Base-by-base conservation (phyloP, 75 land plant species). In the Picea sitchensis region DNA sequence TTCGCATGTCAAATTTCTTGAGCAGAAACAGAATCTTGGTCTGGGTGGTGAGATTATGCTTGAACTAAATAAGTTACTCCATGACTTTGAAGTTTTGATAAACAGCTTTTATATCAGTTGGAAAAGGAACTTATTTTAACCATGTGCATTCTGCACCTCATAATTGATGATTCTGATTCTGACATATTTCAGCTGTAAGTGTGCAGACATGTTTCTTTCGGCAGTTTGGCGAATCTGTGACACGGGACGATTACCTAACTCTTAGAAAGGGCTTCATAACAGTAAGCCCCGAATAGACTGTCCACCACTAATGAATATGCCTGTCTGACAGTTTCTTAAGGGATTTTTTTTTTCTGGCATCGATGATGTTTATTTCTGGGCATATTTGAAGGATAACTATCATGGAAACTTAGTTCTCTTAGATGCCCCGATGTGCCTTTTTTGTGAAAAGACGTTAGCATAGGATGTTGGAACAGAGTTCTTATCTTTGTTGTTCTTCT, bases 191-290 rank as follows among this genome's bases (percentile, higher is more conserved):
- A 58, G 32, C 23, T 84, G 30, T 61, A 44, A 78, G 5, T n/a
- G 56, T 78, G 81, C 81, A 95, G 98, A 88, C 88, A 5, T 94
- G 96, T 81, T 94, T 94, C 84, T 88, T 94, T 67, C 84, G 96
- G 6, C 98, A 95, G 82, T 94, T 94, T 82, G 91, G 95, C n/a
- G 81, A 73, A 23, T 92, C 96, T 73, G 91, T 94, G 60, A 89
- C 86, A 54, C 90, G 90, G 36, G 86, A 90, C 7, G 96, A 95
- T 61, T 95, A 95, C 76, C 83, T 93, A 21, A 87, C 94, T 59
- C 88, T 95, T 17, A 90, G 96, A 18, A 80, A 82, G 80, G 91
- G 92, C 61, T 95, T 95, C 84, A 95, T 91, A 77, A 81, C 78
- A 84, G 98, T 95, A 80, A 57, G 86, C 26, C 2, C 23, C 9